phyloP scores from a whole-genome alignment of 768 basidiomycete genomes.

The Mycena galopus region DNA sequence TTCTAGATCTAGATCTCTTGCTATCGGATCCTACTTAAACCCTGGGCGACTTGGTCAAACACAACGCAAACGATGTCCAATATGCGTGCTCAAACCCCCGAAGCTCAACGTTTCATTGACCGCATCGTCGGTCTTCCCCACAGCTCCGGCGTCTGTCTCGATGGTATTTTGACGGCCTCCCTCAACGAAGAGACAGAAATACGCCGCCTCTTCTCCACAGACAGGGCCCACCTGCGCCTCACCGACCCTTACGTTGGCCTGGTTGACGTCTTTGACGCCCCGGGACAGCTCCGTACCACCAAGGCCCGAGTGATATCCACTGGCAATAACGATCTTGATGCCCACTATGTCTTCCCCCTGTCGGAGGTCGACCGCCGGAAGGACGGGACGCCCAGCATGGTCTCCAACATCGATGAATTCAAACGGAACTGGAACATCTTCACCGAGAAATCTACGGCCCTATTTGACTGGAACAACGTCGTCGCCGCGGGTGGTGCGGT shows the following conservation, averaged over 20 bases:
- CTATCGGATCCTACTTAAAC: too few species aligned
- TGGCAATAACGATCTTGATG: slow-evolving; percentile 56
- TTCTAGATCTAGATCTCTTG: too few species aligned
- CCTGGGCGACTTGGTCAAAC: too few species aligned
- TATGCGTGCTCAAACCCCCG: too few species aligned
- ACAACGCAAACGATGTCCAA: too few species aligned
- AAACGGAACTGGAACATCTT: slow-evolving; percentile 75
- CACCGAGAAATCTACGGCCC: slow-evolving; percentile 71
- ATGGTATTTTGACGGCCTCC: too few species aligned
- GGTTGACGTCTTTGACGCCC: slow-evolving; percentile 70
- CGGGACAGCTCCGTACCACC: slow-evolving; percentile 60
- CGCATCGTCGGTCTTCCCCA: too few species aligned
- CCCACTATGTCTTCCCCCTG: slow-evolving; percentile 69
- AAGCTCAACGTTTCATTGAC: too few species aligned
- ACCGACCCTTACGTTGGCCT: slow-evolving; percentile 68
- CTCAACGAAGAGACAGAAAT: too few species aligned
- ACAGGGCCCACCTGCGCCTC: too few species aligned
- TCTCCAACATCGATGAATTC: slow-evolving; percentile 66
- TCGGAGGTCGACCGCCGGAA: slow-evolving; percentile 56
- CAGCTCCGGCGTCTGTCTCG: too few species aligned
- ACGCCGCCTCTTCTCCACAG: too few species aligned
- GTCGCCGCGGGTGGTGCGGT: slow-evolving; percentile 75
- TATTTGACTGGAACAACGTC: slow-evolving; percentile 77
- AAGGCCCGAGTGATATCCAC: slow-evolving; percentile 62
- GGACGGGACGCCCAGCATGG: slow-evolving; percentile 65